Base-by-base conservation (phyloP, 1,284 basidiomycete genomes). In the Hypsizygus ulmarius region DNA sequence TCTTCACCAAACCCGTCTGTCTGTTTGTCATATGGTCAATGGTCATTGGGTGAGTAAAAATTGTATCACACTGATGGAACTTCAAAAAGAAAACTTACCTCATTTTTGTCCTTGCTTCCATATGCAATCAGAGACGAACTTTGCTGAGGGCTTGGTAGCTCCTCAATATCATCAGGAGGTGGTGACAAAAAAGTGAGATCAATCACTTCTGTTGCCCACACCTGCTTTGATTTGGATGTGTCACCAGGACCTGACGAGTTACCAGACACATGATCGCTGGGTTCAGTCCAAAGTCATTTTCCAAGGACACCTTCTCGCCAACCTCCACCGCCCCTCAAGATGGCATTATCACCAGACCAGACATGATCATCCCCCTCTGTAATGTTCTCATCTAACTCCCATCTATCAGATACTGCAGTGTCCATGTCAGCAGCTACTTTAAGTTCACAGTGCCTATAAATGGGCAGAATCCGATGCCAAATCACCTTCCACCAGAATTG, bases 281-380 rank as follows among this genome's bases (percentile, higher is more conserved):
- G n/a, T n/a, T n/a, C n/a, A n/a, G n/a, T n/a, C n/a, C n/a, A n/a
- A n/a, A n/a, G n/a, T n/a, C 21, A 7, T 25, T 25, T 25, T 7
- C 21, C 21, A 25, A 25, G 21, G 21, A 25, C 21, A 25, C 21
- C 21, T 10, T 43, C 18, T 16, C 21, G 8, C 35, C 45, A 39
- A 25, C 49, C 49, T 18, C 39, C 44, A 6, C 40, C 38, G 11
- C 44, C 18, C 7, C 16, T n/a, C 37, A 45, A 42, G 3, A 45
- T 14, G 11, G 37, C 25, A 15, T 34, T 18, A 32, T 59, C 44
- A 4, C 57, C 57, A 19, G 41, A 19, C 54, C 57, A 59, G 9
- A 48, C 29, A 25, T 58, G 48, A 43, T 61, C 54, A 47, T 61
- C 56, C 5, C 56, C 56, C 39, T 61, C 53, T 25, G 52, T 51